phyloP scores from a whole-genome alignment of 176 grass and related monocot genomes.

The Phragmites australis region DNA sequence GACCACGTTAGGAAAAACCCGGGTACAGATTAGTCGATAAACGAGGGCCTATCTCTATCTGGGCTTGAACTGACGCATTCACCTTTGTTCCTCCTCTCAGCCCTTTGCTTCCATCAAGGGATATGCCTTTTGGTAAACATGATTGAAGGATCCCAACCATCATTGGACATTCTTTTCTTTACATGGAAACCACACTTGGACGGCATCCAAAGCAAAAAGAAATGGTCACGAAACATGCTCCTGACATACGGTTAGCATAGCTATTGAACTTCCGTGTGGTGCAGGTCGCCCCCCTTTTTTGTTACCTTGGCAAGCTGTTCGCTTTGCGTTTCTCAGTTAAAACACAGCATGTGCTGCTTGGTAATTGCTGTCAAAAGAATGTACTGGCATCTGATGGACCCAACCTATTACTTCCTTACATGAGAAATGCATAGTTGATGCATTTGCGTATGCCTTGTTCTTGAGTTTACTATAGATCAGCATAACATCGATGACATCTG shows the following conservation, averaged over 20 bases:
- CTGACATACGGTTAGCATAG: neutral
- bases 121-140: too few relatives aligned
- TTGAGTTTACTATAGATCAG: neutral
- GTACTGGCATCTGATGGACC: neutral
- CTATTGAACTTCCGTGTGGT: too few relatives aligned
- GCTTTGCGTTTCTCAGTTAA: neutral
- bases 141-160: too few relatives aligned
- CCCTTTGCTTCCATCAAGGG: too few relatives aligned
- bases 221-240: too few relatives aligned
- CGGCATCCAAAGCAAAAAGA: neutral
- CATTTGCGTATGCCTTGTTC: neutral
- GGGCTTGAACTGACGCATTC: too few relatives aligned
- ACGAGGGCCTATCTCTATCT: too few relatives aligned
- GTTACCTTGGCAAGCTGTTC: conserved; percentile 5
- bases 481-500: neutral
- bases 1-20: too few relatives aligned
- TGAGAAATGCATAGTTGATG: neutral
- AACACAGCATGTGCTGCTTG: conserved; percentile 2
- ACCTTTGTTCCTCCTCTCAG: too few relatives aligned
- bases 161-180: too few relatives aligned
- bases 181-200: too few relatives aligned
- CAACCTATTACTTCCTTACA: neutral
- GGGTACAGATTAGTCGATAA: too few relatives aligned
- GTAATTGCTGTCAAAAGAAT: neutral
- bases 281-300: neutral